Percentiles rank a stretch among this genome's conserved stretches.
These are phyloP conservation scores for Bipolaris gigantea DNA, from an alignment of 2,329 filamentous ascomycete species.

Conservation along the genomic window DNA sequence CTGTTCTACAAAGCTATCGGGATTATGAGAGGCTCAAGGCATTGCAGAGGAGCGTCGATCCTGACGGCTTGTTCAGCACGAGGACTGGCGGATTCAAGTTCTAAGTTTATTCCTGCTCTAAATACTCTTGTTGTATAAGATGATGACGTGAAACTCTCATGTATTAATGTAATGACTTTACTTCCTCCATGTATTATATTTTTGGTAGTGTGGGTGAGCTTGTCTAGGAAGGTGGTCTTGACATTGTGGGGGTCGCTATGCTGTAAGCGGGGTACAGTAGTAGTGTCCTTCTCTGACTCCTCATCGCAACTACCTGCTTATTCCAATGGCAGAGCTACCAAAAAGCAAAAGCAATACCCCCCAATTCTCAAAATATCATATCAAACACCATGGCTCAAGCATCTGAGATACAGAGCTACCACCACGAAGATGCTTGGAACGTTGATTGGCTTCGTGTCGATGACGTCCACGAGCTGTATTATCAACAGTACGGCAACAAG, in stretches of 20 bases:
- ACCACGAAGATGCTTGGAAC: conserved; percentile 42
- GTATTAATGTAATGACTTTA: background rate
- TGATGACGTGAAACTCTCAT: background rate
- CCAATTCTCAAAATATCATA: background rate
- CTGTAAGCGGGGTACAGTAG: conserved; percentile 15
- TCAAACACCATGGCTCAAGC: conserved; percentile 15
- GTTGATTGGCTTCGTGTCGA: conserved; percentile 37
- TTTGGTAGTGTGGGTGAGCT: background rate
- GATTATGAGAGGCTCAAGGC: conserved; percentile 24
- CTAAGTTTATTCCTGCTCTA: background rate
- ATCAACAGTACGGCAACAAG: conserved; percentile 45
- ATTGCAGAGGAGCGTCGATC: conserved; percentile 26
- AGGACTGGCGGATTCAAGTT: conserved; percentile 30
- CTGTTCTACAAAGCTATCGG: conserved; percentile 24
- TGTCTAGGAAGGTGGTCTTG: conserved; percentile 11
- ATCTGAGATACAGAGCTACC: conserved; percentile 28
- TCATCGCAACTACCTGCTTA: background rate
- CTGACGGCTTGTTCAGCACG: conserved; percentile 23
- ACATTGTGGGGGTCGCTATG: conserved; percentile 9
- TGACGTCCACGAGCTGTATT: conserved; percentile 43
- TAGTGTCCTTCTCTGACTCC: conserved; percentile 11
- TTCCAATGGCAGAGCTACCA: background rate
- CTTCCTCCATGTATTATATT: background rate
- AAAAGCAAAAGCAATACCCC: background rate
- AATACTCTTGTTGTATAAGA: background rate